Evolutionary conservation across 2,329 filamentous ascomycete genomes (phyloP), one percentile per base, ranked within the genome.

Genomic region (Hypoxylon sp.): DNA sequence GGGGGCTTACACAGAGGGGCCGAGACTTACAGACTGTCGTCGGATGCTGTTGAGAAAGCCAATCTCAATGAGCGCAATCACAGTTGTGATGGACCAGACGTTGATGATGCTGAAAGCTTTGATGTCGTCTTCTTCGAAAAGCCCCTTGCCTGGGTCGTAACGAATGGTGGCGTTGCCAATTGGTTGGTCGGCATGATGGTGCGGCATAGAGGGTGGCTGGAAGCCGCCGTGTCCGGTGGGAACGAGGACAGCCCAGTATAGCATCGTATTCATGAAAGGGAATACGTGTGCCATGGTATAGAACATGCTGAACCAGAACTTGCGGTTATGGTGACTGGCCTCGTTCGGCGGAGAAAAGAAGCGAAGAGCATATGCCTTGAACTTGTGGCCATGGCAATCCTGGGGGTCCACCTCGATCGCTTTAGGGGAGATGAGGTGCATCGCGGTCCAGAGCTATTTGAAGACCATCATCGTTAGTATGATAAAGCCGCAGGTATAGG

Each of bases 41-140:
- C 81, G 82, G 75, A 85, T 84, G 70, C 82, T 85, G 73, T 86
- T 86, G 75, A 86, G 76, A 59, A 79, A 76, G 32, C 82, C 59
- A 0, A 81, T 78, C 75, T 86, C 84, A 30, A 80, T 58, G 7
- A 79, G 64, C 65, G 80, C 82, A 62, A 84, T 74, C 30, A 79
- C 50, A 3, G 82, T 78, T 2, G 79, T 79, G 57, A 82, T 72
- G 7, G 72, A 77, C 70, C 80, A 83, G 44, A 85, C 65, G 51
- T 82, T 84, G 69, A 84, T 68, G 48, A 84, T 75, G 61, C 77
- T 76, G 68, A 82, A 85, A 1, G 78, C 62, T 62, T 79, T 78
- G 72, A 84, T 81, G 75, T 79, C 82, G 34, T 79, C 82, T 41
- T 82, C 74, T 0, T 81, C 80, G 56, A 84, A 81, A 6, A 84